These are phyloP conservation scores for Themeda triandra DNA, from an alignment of 176 grass and related monocot species.

Conservation along the genomic window DNA sequence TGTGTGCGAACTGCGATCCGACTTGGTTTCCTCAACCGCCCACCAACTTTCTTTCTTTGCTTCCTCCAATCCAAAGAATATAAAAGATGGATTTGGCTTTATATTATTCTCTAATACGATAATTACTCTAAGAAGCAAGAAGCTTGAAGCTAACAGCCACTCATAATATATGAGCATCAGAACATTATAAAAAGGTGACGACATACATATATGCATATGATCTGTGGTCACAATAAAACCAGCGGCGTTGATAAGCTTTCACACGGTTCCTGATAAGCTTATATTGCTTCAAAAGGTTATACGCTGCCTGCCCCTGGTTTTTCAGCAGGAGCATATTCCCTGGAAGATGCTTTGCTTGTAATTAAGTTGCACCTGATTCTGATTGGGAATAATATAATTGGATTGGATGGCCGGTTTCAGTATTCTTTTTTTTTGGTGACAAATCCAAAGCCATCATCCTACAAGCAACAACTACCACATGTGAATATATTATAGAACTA, in stretches of 20 bases:
- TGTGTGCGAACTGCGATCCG: background rate
- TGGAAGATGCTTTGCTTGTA: conserved; percentile 14
- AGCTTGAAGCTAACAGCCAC: background rate
- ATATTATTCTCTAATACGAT: background rate
- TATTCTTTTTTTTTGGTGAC: background rate
- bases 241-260: conserved; percentile 24
- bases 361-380: background rate
- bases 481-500: background rate
- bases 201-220: background rate
- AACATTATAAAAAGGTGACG: conserved; percentile 1
- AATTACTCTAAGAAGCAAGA: background rate
- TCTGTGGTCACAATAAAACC: conserved; percentile 6
- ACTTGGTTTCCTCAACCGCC: conserved; percentile 8
- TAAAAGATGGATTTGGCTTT: background rate
- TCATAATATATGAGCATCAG: background rate
- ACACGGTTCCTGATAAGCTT: conserved; percentile 14
- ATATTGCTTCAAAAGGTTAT: background rate
- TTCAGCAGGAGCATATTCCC: conserved; percentile 7
- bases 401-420: background rate
- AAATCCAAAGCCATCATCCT: background rate
- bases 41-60: background rate
- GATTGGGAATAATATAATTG: conserved; percentile 9
- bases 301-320: background rate
- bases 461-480: background rate
- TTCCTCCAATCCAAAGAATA: conserved; percentile 2